Evolutionary conservation across 306 rosid species (phyloP).

Genomic region (Spatholobus suberectus): DNA sequence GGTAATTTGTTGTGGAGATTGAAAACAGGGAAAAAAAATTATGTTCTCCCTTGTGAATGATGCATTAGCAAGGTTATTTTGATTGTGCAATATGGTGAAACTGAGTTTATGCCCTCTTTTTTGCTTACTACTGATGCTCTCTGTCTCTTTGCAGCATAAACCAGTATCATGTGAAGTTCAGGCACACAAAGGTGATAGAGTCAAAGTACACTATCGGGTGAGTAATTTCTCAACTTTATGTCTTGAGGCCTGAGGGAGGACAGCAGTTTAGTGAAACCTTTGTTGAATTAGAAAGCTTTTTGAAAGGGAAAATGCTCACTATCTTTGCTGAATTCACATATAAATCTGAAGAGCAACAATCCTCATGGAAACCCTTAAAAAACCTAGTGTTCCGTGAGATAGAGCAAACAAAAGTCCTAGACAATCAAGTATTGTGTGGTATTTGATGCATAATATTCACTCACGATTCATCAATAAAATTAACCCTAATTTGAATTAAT

Average conservation of each 20-base stretch:
- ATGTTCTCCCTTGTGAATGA: not conserved
- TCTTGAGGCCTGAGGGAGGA: not conserved
- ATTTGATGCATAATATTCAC: slow-evolving; percentile 3
- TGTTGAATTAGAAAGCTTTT: not conserved
- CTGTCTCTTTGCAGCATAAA: slow-evolving; percentile 68
- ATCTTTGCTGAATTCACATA: not conserved
- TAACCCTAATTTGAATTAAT: not conserved
- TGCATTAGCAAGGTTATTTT: not conserved
- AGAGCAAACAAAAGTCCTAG: not conserved
- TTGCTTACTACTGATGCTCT: slow-evolving; percentile 14
- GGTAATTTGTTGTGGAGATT: slow-evolving; percentile 16
- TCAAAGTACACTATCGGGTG: slow-evolving; percentile 95
- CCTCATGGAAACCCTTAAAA: not conserved
- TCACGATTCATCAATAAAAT: not conserved
- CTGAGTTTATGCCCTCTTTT: slow-evolving; percentile 15
- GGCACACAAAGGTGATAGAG: slow-evolving; percentile 92
- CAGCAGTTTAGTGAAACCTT: not conserved
- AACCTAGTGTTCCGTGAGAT: not conserved
- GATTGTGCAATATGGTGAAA: not conserved
- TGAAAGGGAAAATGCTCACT: not conserved
- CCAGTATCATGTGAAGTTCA: slow-evolving; percentile 81
- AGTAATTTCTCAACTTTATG: slow-evolving; percentile 44
- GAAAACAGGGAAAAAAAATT: not conserved
- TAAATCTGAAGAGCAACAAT: not conserved
- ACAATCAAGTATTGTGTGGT: not conserved